Evolutionary conservation across 176 grass and related monocot genomes (phyloP).

Genomic region (Eremochloa ophiuroides): DNA sequence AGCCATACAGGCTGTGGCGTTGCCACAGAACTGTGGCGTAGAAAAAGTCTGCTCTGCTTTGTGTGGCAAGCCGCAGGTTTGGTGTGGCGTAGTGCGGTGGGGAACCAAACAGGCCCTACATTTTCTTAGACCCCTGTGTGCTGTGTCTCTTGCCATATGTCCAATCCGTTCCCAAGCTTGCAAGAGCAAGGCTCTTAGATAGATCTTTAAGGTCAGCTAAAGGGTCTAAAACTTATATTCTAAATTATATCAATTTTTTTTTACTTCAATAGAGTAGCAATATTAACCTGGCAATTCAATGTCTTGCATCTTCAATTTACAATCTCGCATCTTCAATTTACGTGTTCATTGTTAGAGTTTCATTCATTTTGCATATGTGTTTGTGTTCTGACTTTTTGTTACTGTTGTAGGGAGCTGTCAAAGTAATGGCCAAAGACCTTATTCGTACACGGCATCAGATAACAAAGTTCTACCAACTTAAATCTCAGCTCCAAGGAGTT

Average conservation of each 20-base stretch:
- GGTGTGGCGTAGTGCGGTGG: no score
- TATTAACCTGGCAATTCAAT: not conserved
- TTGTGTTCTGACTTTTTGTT: conserved; percentile 15
- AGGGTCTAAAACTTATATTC: not conserved
- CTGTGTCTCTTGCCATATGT: not conserved
- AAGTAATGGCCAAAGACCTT: conserved; percentile 83
- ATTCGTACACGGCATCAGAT: conserved; percentile 83
- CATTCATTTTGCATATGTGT: not conserved
- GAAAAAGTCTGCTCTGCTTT: no score
- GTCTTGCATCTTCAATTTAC: not conserved
- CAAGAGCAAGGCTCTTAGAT: not conserved
- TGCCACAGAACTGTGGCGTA: no score
- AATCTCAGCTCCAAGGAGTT: conserved; percentile 74
- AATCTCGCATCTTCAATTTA: no score
- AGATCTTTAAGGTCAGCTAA: not conserved
- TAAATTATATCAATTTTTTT: not conserved
- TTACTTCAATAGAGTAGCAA: not conserved
- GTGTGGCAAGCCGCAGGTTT: no score
- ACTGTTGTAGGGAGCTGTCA: conserved; percentile 52
- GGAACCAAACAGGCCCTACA: no score
- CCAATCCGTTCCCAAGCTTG: not conserved
- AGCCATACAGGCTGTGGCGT: no score
- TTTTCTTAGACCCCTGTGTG: not conserved
- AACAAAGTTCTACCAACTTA: conserved; percentile 84
- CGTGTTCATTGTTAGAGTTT: not conserved